Evolutionary conservation across 169 alveolate genomes (phyloP).

Genomic region (Cryptosporidium meleagridis): DNA sequence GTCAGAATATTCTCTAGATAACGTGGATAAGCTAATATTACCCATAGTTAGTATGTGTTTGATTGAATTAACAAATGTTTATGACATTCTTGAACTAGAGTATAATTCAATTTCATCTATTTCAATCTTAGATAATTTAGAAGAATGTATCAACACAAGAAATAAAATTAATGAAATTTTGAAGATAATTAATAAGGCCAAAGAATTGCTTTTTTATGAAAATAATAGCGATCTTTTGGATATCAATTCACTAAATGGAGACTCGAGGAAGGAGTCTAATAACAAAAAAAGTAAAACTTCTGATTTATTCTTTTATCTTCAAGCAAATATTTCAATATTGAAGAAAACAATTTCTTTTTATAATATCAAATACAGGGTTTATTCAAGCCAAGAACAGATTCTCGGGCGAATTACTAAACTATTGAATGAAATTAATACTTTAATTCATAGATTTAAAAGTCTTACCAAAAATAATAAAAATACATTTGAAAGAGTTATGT

Average conservation of each 20-base stretch:
- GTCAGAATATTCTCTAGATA: background rate
- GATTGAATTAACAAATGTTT: slow-evolving; percentile 6
- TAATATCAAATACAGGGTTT: slow-evolving; percentile 25
- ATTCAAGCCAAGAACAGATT: slow-evolving; percentile 27
- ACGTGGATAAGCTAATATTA: background rate
- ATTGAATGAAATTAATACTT: slow-evolving; percentile 8
- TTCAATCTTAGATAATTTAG: slow-evolving; percentile 29
- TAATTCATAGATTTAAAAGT: slow-evolving; percentile 3
- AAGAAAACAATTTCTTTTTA: slow-evolving; percentile 34
- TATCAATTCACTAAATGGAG: background rate
- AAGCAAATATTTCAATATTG: slow-evolving; percentile 40
- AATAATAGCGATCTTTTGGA: background rate
- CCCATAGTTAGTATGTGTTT: slow-evolving; percentile 43
- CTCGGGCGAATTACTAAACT: slow-evolving; percentile 16
- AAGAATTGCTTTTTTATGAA: slow-evolving; percentile 18
- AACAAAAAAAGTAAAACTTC: slow-evolving; percentile 8
- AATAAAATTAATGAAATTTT: slow-evolving; percentile 24
- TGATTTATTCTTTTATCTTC: slow-evolving; percentile 27
- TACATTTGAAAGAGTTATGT: slow-evolving; percentile 10
- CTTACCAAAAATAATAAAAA: background rate
- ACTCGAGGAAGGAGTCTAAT: background rate
- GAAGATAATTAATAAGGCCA: slow-evolving; percentile 33
- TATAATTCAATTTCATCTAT: slow-evolving; percentile 48
- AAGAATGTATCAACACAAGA: slow-evolving; percentile 41
- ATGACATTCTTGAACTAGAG: slow-evolving; percentile 19